These are phyloP conservation scores for Rubia peregrina DNA, from an alignment of 305 asterid genomes.

Conservation along the genomic window DNA sequence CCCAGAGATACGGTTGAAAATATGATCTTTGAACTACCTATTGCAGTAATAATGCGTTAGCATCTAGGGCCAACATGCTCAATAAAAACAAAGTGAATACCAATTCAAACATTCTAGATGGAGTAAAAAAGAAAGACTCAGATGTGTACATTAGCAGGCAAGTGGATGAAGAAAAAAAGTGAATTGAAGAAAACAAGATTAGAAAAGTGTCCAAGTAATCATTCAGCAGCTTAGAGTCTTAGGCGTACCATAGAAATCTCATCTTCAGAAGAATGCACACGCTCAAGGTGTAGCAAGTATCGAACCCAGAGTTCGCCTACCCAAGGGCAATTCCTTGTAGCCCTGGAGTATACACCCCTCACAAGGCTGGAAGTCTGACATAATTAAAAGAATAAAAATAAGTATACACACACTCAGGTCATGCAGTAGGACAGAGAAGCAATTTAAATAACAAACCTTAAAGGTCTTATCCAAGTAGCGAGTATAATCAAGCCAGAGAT, in stretches of 20 bases:
- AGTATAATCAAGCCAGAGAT: constrained; percentile 79
- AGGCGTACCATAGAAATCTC: constrained; percentile 59
- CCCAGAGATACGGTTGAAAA: too few relatives aligned
- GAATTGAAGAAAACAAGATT: not conserved
- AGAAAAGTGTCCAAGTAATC: not conserved
- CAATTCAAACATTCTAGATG: not conserved
- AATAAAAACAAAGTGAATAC: not conserved
- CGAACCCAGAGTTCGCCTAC: constrained; percentile 85
- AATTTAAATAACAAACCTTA: constrained; percentile 48
- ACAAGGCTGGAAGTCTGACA: constrained; percentile 71
- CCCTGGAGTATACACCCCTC: constrained; percentile 70
- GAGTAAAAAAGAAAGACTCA: not conserved
- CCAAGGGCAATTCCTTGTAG: constrained; percentile 96
- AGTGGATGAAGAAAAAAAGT: not conserved
- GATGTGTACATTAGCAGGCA: not conserved
- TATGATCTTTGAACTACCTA: not conserved
- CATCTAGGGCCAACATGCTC: not conserved
- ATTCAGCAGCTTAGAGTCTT: constrained; percentile 10
- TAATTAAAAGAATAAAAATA: constrained; percentile 8
- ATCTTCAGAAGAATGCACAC: constrained; percentile 64
- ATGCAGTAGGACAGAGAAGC: constrained; percentile 17
- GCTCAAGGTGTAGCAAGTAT: constrained; percentile 72
- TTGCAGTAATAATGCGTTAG: not conserved
- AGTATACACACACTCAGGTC: constrained; percentile 15
- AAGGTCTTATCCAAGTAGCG: constrained; percentile 77